Evolutionary conservation across 371 early-diverging fungal species (phyloP).

Genomic region (Synchytrium microbalum): DNA sequence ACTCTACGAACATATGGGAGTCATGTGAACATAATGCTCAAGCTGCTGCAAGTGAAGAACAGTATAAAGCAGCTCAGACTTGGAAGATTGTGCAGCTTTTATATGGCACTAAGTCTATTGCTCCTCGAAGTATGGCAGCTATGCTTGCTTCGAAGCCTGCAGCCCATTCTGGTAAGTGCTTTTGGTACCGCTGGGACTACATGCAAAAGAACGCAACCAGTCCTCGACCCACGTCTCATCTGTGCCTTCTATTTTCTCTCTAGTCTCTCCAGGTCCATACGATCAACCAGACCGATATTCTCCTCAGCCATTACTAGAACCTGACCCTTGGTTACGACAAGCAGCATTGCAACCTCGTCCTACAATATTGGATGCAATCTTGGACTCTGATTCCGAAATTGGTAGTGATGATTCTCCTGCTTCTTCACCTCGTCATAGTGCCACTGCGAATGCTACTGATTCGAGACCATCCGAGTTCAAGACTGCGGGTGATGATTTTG

Average conservation of each 20-base stretch:
- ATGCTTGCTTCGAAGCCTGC: slow-evolving; percentile 7
- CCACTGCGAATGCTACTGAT: neutral
- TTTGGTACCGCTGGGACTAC: neutral
- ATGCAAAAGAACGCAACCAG: neutral
- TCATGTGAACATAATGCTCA: slow-evolving; percentile 62
- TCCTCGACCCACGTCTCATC: neutral
- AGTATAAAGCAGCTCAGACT: slow-evolving; percentile 64
- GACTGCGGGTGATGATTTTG: slow-evolving; percentile 10
- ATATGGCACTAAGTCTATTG: slow-evolving; percentile 30
- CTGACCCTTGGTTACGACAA: neutral
- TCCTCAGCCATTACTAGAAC: neutral
- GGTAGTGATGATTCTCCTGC: slow-evolving; percentile 12
- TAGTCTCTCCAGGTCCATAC: too few species aligned
- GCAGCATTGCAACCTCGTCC: neutral
- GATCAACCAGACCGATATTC: neutral
- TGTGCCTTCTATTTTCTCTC: neutral
- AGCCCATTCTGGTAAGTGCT: neutral
- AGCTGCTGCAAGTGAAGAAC: slow-evolving; percentile 55
- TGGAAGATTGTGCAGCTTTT: slow-evolving; percentile 70
- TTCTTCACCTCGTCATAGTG: slow-evolving; percentile 15
- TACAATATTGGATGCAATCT: neutral
- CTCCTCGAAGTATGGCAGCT: slow-evolving; percentile 10
- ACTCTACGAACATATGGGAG: slow-evolving; percentile 33
- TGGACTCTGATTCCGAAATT: neutral
- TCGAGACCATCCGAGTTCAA: neutral